Conservation (phyloP, 768 basidiomycete genomes). For the Daedalea quercina region DNA sequence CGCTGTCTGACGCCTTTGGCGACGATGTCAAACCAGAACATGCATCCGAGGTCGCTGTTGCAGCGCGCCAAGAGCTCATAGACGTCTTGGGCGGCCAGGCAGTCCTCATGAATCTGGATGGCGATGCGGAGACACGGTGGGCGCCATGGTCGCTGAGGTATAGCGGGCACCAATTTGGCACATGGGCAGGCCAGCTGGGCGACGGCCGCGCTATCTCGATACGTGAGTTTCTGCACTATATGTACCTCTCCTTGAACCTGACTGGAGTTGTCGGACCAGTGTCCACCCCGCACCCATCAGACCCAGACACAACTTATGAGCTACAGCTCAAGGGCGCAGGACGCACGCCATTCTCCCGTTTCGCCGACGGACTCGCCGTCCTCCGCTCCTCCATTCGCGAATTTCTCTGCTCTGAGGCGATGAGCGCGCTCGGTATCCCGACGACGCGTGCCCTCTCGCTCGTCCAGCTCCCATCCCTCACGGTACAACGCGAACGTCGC, state of each 20-base stretch:
- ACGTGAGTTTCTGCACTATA: slow-evolving; percentile 30
- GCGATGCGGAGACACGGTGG: slow-evolving; percentile 24
- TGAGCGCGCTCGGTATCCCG: slow-evolving; percentile 79
- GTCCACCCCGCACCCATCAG: slow-evolving; percentile 65
- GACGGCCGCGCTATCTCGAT: slow-evolving; percentile 95
- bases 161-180: slow-evolving; percentile 86
- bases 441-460: slow-evolving; percentile 85
- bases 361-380: slow-evolving; percentile 92
- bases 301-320: slow-evolving; percentile 58
- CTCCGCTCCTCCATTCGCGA: slow-evolving; percentile 92
- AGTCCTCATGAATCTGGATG: slow-evolving; percentile 47
- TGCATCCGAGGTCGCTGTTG: slow-evolving; percentile 26
- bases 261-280: slow-evolving; percentile 36
- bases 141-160: slow-evolving; percentile 84
- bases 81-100: slow-evolving; percentile 79
- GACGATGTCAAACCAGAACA: slow-evolving; percentile 21
- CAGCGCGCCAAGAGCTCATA: slow-evolving; percentile 61
- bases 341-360: slow-evolving; percentile 87
- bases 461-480: slow-evolving; percentile 62
- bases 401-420: slow-evolving; percentile 86
- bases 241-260: neutral
- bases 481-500: slow-evolving; percentile 66
- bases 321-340: slow-evolving; percentile 95
- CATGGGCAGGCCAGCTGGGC: slow-evolving; percentile 91
- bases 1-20: slow-evolving; percentile 31